Evolutionary conservation across 768 basidiomycete genomes (phyloP), one percentile per base, ranked within the genome.

Genomic region (Porpolomopsis calyptriformis): DNA sequence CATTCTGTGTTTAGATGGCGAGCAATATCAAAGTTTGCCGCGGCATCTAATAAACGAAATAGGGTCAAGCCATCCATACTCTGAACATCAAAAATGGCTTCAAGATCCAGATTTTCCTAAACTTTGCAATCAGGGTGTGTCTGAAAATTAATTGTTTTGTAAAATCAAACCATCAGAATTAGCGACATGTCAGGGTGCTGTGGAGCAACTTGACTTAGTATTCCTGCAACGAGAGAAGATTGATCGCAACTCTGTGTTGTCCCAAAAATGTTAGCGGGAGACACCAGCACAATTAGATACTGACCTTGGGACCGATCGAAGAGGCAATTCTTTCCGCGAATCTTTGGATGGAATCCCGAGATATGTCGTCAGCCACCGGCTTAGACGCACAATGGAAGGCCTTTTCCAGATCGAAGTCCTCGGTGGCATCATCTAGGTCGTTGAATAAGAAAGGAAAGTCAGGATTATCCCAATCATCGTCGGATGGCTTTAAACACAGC

Each of bases 401-500:
- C 22, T 64, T 66, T 50, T 81, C 76, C 3, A 88, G 58, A 55
- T 80, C 76, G 44, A 77, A 69, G 26, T 76, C 72, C 3, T 68
- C 63, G 5, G 62, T 55, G n/a, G 67, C 59, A n/a, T 64, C 66
- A 20, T 70, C 69, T 25, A 87, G 57, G 56, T 85, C 75, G 1
- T 82, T 71, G 52, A 80, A 77, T 19, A 86, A 57, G 56, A 80
- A 74, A 0, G 86, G 85, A 53, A 87, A 88, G 9, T 77, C 76
- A 1, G 76, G 77, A 22, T 76, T 63, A 48, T 85, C 83, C 84
- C 84, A 88, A 47, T 88, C 85, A n/a, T 86, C 80, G 49, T 78
- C 74, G 9, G 75, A 66, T 0, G 83, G 83, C 56, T 88, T 88
- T 40, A 89, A 65, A 57, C 84, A 86, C 53, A 87, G 82, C 74